These are phyloP conservation scores for maize (Zea mays) DNA, from an alignment of 176 grass and related monocot genomes.

Conservation along the genomic window Zm-B73-REFERENCE-NAM-5.0 NC_050104.1:21778001-21778500, in stretches of 20 bases:
- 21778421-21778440: not conserved
- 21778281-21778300: not conserved
- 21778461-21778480: not conserved
- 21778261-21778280: not conserved
- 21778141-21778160: slow-evolving; percentile 91
- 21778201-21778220: slow-evolving; percentile 81
- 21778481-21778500: not conserved
- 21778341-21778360: not conserved
- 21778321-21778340: not conserved
- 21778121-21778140: slow-evolving; percentile 52
- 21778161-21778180: slow-evolving; percentile 91
- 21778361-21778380: not conserved
- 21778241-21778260: slow-evolving; percentile 8
- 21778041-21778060: not conserved
- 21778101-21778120: not conserved
- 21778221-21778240: slow-evolving; percentile 29
- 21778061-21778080: not conserved
- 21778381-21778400: not conserved
- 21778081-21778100: not conserved
- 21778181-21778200: slow-evolving; percentile 85
- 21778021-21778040: not conserved
- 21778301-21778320: not conserved
- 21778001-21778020: not conserved
- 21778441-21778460: not conserved
- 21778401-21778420: not conserved